Base-by-base conservation (phyloP, 768 basidiomycete species). In the Serpula lacrymans region DNA sequence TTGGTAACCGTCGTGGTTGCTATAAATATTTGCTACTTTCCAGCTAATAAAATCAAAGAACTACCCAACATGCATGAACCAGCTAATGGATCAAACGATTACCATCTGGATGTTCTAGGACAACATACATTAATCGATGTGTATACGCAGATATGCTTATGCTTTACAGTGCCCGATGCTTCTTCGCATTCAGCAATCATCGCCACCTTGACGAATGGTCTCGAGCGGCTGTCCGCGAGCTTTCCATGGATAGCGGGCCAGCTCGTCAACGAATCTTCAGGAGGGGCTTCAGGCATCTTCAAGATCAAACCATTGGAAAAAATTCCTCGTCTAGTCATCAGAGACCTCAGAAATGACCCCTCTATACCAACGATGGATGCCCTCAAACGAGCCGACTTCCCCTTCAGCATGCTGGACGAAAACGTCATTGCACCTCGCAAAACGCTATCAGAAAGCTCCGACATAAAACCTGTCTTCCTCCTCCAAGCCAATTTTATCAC, bases 151-250 rank as follows among this genome's bases (percentile, higher is more conserved):
- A 38, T 38, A 38, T 38, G 37, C 37, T 17, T 38, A 8, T 38
- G 37, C 37, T 38, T 38, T 27, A 10, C 37, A 24, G 37, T 38
- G 11, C 21, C 37, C 25, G 37, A 38, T 21, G 37, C 37, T 38
- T 38, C 37, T 22, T 38, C 37, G 24, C 37, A 38, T 27, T 24
- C 37, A 27, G 37, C 37, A 24, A 38, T 38, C 37, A 38, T 38
- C 37, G 11, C 24, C 37, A 38, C 25, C 21, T 27, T 38, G 37
- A 38, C 37, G 13, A 29, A 38, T 12, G 37, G 37, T 38, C 37
- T 38, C 25, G 37, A 38, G 21, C 37, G 37, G 11, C 37, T 38
- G 37, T 38, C 37, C 18, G 37, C 37, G 23, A 38, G 37, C 37
- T 38, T 38, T 38, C 37, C 37, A 27, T 38, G 37, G 18, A 28